These are phyloP conservation scores for Astrothelium macrocarpum DNA, from an alignment of 495 filamentous ascomycete genomes.

Conservation along the genomic window DNA sequence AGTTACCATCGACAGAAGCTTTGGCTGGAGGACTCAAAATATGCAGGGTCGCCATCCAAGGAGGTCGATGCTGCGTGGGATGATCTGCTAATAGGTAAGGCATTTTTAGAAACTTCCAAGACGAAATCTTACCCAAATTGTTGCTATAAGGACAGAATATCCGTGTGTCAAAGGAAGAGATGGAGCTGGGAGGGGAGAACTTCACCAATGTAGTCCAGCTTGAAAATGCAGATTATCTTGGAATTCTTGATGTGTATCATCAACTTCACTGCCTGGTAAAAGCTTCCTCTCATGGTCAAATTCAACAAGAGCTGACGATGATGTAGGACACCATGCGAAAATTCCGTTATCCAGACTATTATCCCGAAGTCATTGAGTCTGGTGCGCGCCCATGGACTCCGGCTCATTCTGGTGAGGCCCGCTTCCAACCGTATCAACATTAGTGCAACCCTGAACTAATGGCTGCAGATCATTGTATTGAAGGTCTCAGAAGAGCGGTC, in stretches of 20 bases:
- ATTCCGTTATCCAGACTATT: neutral
- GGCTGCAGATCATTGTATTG: neutral
- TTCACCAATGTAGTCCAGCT: neutral
- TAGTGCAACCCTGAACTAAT: neutral
- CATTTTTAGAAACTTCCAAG: neutral
- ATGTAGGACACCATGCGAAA: neutral
- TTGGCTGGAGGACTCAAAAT: neutral
- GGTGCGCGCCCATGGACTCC: neutral
- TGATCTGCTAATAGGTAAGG: neutral
- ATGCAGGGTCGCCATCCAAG: neutral
- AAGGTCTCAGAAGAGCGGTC: neutral
- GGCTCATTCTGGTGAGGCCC: neutral
- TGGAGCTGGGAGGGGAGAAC: neutral
- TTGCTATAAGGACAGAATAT: neutral
- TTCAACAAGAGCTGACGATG: neutral
- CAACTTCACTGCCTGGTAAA: neutral
- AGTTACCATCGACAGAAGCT: neutral
- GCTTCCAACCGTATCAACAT: neutral
- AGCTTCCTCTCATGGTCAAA: neutral
- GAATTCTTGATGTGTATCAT: neutral
- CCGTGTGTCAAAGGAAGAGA: neutral
- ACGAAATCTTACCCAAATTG: neutral
- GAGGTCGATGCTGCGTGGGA: neutral
- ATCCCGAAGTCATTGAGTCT: neutral
- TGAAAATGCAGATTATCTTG: neutral